Evolutionary conservation across 106 monocot genomes (phyloP).

Genomic region (Dendrobium catenatum): DNA sequence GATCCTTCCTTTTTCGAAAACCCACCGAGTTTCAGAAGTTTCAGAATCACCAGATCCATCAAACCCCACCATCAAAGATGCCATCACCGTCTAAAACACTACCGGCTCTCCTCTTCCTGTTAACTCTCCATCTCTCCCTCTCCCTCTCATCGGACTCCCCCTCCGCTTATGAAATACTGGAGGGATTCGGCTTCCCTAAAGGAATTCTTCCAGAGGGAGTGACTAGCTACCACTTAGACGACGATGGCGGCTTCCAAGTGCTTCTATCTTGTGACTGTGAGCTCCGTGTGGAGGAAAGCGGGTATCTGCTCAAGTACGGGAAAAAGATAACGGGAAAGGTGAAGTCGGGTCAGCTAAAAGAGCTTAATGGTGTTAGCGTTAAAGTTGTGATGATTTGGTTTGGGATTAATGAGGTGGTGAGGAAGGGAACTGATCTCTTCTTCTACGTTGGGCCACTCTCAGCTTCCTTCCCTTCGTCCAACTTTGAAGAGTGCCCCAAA

Average conservation of each 20-base stretch:
- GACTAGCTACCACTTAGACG: conserved; percentile 18
- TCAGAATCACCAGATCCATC: not conserved
- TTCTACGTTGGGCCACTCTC: conserved; percentile 66
- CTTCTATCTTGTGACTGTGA: conserved; percentile 23
- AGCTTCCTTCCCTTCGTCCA: conserved; percentile 34
- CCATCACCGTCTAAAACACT: not conserved
- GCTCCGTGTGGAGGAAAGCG: conserved; percentile 15
- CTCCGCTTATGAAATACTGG: conserved; percentile 38
- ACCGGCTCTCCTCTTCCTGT: not conserved
- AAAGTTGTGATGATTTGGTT: conserved; percentile 66
- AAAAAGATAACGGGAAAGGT: conserved; percentile 37
- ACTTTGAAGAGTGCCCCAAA: conserved; percentile 62
- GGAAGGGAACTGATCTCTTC: conserved; percentile 27
- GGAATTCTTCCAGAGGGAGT: conserved; percentile 47
- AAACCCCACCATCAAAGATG: not conserved
- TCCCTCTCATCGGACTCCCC: conserved; percentile 3
- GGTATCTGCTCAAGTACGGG: conserved; percentile 44
- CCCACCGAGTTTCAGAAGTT: too few relatives aligned
- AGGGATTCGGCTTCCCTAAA: conserved; percentile 19
- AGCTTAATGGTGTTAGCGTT: conserved; percentile 53
- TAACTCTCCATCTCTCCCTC: not conserved
- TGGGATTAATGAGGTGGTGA: conserved; percentile 38
- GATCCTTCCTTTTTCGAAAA: too few relatives aligned
- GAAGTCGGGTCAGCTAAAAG: conserved; percentile 25
- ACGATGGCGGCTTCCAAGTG: conserved; percentile 36